Evolutionary conservation across 345 rosid species (phyloP).

Genomic region (Passiflora organensis): DNA sequence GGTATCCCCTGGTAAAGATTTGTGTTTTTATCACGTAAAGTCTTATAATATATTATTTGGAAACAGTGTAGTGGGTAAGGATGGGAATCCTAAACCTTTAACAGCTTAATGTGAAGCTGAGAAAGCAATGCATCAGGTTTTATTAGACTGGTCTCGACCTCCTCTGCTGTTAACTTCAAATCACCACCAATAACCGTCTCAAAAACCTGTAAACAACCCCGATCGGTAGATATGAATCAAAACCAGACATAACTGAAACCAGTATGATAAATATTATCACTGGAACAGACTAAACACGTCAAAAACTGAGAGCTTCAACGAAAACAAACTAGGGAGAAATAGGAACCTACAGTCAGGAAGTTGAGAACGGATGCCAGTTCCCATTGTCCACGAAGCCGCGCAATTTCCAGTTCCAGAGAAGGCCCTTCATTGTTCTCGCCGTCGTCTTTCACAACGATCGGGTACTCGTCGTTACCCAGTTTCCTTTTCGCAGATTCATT

Average conservation of each 20-base stretch:
- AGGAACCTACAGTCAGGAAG: constrained; percentile 50
- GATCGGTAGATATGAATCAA: not conserved
- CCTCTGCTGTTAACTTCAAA: constrained; percentile 65
- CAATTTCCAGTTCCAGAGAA: constrained; percentile 32
- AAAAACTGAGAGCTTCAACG: not conserved
- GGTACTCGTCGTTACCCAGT: not conserved
- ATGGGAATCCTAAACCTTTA: constrained; percentile 47
- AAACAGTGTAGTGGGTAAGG: too few species aligned
- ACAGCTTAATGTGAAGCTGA: constrained; percentile 60
- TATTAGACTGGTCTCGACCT: constrained; percentile 63
- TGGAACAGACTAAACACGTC: not conserved
- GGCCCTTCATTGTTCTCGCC: not conserved
- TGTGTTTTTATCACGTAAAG: too few species aligned
- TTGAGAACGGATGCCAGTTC: constrained; percentile 90
- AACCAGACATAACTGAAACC: not conserved
- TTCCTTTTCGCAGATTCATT: constrained; percentile 7
- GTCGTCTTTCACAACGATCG: not conserved
- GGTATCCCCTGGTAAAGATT: constrained; percentile 55
- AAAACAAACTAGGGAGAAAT: not conserved
- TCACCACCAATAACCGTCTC: constrained; percentile 49
- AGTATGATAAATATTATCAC: not conserved
- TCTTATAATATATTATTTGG: too few species aligned
- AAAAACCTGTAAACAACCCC: constrained; percentile 45
- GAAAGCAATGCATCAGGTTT: constrained; percentile 42
- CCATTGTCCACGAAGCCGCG: constrained; percentile 67